Base-by-base conservation (phyloP, 441 rosid species). In the Gossypium schwendimanii region DNA sequence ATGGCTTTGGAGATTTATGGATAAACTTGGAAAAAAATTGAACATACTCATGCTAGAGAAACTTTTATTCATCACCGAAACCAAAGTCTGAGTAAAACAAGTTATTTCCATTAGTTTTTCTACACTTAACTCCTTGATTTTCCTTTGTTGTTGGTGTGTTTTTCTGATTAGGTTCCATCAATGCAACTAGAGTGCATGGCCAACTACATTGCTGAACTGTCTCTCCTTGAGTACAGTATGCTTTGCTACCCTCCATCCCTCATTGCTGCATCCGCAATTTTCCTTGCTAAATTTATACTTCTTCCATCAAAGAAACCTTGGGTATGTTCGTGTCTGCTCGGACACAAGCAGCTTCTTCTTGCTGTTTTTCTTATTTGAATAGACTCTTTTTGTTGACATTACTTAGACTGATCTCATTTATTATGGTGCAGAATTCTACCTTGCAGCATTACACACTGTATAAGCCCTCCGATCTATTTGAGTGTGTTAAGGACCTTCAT, bases 161-260 rank as follows among this genome's bases (percentile, higher is more conserved):
- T 2, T 71, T 63, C 60, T 64, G 18, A 70, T 20, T 36, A 93
- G 98, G 88, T 75, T 61, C 87, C 91, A 65, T 74, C 89, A 69
- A 81, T 94, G 88, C 88, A 89, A 65, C 76, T 92, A 60, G 98
- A 94, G 78, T 89, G 90, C 84, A 59, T 91, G 83, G 92, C 97
- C 72, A 87, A 84, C 78, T 94, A 89, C 77, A 57, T 94, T 6
- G 70, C 91, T 0, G 98, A 94, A 73, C 67, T 94, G 15, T 88
- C 99, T 60, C 89, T 94, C 6, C 78, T 91, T 0, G 99, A 94
- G 72, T 92, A 92, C 75, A 68, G 58, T 36, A 89, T 94, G 96
- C 97, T 94, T 60, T 69, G 82, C 71, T 81, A 88, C 68, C 71
- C 90, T 70, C 98, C 99, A 45, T 94, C 99, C 8, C 85, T 94